phyloP scores from a whole-genome alignment of 2,329 filamentous ascomycete species.

The Paraconiothyrium brasiliense region DNA sequence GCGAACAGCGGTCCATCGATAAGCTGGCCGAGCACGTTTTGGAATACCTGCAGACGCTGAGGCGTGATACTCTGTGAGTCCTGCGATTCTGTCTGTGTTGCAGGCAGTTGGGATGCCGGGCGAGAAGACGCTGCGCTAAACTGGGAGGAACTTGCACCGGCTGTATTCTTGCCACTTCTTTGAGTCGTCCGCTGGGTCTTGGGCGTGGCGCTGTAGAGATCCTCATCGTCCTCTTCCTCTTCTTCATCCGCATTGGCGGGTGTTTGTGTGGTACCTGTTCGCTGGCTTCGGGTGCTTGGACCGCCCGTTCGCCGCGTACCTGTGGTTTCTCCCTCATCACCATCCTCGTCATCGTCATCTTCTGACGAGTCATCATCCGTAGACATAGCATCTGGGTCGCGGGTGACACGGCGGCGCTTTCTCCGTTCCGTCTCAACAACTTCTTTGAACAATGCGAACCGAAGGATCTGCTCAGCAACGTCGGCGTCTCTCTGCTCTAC shows the following conservation, averaged over 20 bases:
- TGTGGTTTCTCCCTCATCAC: slow-evolving; percentile 51
- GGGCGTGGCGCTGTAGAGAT: slow-evolving; percentile 63
- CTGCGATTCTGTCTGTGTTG: slow-evolving; percentile 59
- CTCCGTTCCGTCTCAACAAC: slow-evolving; percentile 80
- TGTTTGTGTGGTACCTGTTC: slow-evolving; percentile 38
- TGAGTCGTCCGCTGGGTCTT: slow-evolving; percentile 58
- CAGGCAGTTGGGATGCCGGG: slow-evolving; percentile 75
- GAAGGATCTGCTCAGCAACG: slow-evolving; percentile 86
- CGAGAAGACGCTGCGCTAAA: slow-evolving; percentile 82
- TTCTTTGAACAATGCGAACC: slow-evolving; percentile 98
- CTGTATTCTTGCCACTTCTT: slow-evolving; percentile 46
- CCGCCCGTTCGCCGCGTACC: slow-evolving; percentile 51
- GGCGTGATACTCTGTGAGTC: slow-evolving; percentile 63
- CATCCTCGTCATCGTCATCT: slow-evolving; percentile 67
- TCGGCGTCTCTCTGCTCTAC: slow-evolving; percentile 91
- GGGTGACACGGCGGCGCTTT: slow-evolving; percentile 81
- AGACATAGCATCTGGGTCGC: slow-evolving; percentile 63
- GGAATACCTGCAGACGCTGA: slow-evolving; percentile 77
- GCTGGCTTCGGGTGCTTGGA: slow-evolving; percentile 45
- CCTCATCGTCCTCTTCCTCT: slow-evolving; percentile 64
- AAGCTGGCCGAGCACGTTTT: slow-evolving; percentile 81
- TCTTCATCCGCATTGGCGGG: slow-evolving; percentile 55
- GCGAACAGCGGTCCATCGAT: slow-evolving; percentile 85
- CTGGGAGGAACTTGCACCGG: slow-evolving; percentile 58
- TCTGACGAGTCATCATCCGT: slow-evolving; percentile 67